Percentiles rank a stretch among this genome's conserved stretches.
Conservation (phyloP, 2,329 filamentous ascomycete genomes). For the Malbranchea zuffiana region DNA sequence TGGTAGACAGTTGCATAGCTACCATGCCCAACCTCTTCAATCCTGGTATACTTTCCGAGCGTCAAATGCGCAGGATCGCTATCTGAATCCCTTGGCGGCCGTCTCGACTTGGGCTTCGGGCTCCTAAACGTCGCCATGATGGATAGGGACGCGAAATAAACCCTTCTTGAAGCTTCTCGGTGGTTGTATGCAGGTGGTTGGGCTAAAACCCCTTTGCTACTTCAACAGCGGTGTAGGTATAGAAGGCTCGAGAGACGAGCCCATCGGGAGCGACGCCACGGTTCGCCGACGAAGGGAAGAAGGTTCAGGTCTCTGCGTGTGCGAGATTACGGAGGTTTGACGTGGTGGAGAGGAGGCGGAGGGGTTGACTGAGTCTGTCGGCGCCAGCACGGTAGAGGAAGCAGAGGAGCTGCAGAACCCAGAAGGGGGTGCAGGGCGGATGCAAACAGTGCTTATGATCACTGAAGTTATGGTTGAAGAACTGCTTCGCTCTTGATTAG, state of each 20-base stretch:
- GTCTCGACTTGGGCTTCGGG: conserved; percentile 29
- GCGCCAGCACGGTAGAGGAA: too few relatives aligned
- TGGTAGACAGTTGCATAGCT: conserved; percentile 95
- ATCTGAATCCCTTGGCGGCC: conserved; percentile 20
- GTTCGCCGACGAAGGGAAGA: neutral
- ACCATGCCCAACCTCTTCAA: conserved; percentile 88
- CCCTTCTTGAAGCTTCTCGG: too few relatives aligned
- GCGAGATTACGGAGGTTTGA: too few relatives aligned
- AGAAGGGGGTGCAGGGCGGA: too few relatives aligned
- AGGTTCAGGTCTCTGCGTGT: neutral
- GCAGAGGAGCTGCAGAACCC: too few relatives aligned
- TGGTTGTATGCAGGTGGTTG: too few relatives aligned
- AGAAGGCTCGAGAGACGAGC: conserved; percentile 5
- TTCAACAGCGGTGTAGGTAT: conserved; percentile 9
- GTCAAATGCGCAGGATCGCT: conserved; percentile 23
- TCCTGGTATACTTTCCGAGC: conserved; percentile 69
- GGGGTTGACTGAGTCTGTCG: too few relatives aligned
- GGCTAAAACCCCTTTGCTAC: conserved; percentile 5
- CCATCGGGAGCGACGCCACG: conserved; percentile 10
- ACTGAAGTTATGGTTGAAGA: too few relatives aligned
- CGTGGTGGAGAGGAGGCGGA: too few relatives aligned
- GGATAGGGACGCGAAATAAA: too few relatives aligned
- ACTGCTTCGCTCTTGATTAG: too few relatives aligned
- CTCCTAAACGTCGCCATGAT: conserved; percentile 30
- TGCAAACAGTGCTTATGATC: too few relatives aligned